phyloP scores from a whole-genome alignment of 805 yeast genomes.

The Candida coquimbonensis region DNA sequence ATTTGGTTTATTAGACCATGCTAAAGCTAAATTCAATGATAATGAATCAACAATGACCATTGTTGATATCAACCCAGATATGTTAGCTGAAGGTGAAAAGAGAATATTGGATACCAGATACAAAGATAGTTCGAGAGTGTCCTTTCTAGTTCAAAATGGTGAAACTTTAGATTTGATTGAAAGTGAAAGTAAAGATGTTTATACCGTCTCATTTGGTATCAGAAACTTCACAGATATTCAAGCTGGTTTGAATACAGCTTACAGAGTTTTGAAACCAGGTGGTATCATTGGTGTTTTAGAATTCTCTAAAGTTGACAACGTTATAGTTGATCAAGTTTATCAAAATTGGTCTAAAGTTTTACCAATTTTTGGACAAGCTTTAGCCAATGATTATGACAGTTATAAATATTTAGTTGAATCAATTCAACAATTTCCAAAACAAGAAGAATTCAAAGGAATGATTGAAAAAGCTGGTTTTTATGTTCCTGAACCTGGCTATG shows the following conservation, averaged over 20 bases:
- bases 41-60: slow-evolving; percentile 73
- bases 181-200: slow-evolving; percentile 85
- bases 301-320: slow-evolving; percentile 85
- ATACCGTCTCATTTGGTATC: slow-evolving; percentile 96
- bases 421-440: slow-evolving; percentile 84
- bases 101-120: slow-evolving; percentile 60
- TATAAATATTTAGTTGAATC: slow-evolving; percentile 96
- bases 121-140: slow-evolving; percentile 47
- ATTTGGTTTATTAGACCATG: slow-evolving; percentile 88
- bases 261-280: slow-evolving; percentile 93
- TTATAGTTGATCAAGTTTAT: slow-evolving; percentile 65
- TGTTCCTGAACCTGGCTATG: slow-evolving; percentile 87
- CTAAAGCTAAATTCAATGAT: slow-evolving; percentile 72
- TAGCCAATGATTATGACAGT: slow-evolving; percentile 93
- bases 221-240: slow-evolving; percentile 94
- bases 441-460: slow-evolving; percentile 86
- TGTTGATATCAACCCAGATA: slow-evolving; percentile 92
- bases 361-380: slow-evolving; percentile 92
- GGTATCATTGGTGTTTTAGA: slow-evolving; percentile 96
- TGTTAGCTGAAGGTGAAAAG: slow-evolving; percentile 87
- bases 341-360: slow-evolving; percentile 82
- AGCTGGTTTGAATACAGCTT: slow-evolving; percentile 90
- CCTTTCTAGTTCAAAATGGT: slow-evolving; percentile 87
- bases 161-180: slow-evolving; percentile 79
- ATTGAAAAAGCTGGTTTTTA: slow-evolving; percentile 92